Evolutionary conservation across 1,284 basidiomycete species (phyloP).

Genomic region (Marasmius fiardii): DNA sequence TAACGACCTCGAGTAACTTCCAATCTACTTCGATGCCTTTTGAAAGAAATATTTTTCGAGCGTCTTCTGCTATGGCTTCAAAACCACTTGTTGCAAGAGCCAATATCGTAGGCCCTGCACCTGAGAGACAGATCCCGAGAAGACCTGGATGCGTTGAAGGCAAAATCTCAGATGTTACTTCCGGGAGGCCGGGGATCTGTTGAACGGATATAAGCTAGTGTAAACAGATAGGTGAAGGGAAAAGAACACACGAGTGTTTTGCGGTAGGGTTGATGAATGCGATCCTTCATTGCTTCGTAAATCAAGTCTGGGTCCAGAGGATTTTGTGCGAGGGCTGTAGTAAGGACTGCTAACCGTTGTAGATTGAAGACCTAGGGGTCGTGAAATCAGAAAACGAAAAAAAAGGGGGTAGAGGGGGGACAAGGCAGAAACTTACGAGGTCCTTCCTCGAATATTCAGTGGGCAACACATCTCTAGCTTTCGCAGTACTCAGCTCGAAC

Average conservation of each 20-base stretch:
- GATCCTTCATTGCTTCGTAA: constrained; percentile 99
- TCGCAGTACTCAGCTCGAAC: constrained; percentile 97
- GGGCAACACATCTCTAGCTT: constrained; percentile 88
- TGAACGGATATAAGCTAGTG: constrained; percentile 1
- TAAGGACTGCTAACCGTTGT: constrained; percentile 96
- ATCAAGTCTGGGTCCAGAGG: constrained; percentile 94
- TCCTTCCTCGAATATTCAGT: constrained; percentile 85
- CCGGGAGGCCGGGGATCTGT: constrained; percentile 92
- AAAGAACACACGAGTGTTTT: constrained; percentile 66
- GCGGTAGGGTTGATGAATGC: constrained; percentile 96
- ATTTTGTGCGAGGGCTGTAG: constrained; percentile 86
- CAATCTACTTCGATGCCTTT: constrained; percentile 81
- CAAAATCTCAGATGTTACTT: constrained; percentile 86
- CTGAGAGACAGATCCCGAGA: constrained; percentile 95
- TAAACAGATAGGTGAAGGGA: background rate
- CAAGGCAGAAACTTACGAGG: constrained; percentile 57
- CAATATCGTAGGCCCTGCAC: constrained; percentile 96
- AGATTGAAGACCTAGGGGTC: constrained; percentile 99
- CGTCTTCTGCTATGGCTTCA: constrained; percentile 80
- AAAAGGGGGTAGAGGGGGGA: background rate
- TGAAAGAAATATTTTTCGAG: constrained; percentile 68
- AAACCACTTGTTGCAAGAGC: constrained; percentile 90
- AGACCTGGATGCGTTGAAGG: constrained; percentile 89
- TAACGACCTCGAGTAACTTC: constrained; percentile 68
- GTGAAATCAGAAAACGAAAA: constrained; percentile 1